Base-by-base conservation (phyloP, 23 red algal genomes). In the Gracilaria caudata region DNA sequence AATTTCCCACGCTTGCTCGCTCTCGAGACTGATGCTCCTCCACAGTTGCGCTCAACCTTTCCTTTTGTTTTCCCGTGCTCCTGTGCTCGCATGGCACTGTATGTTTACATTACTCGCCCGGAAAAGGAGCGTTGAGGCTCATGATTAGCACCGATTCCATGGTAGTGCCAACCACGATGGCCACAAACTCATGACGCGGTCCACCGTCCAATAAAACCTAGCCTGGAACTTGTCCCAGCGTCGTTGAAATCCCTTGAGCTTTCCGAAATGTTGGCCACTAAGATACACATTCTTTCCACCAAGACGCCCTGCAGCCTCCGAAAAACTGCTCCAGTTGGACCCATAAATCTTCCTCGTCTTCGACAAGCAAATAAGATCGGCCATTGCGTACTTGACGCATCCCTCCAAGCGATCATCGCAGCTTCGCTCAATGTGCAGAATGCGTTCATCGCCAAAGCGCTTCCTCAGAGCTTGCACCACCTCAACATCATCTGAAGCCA, bases 231-330 rank as follows among this genome's bases (percentile, higher is more conserved):
- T 34, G 45, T 75, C 38, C 56, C 80, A 51, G 16, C 38, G 58
- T 9, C 56, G 60, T 59, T 29, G 29, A 36, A 75, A 14, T 7
- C 55, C 45, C 28, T 54, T 51, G 7, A 26, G 66, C 19, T 68
- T 53, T 41, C 90, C 90, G 71, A 92, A 92, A 54, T 92, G 56
- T 28, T 72, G 26, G 30, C 88, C 88, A 73, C 88, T 92, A 19
- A 92, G 78, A 19, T 57, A 82, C 30, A 92, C 60, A 5, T 32
- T 47, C 29, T 76, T 68, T 26, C 46, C 30, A 14, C 61, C 58
- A 40, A 92, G 78, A 4, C 92, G 40, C 1, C 63, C 87, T 3
- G 87, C 87, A 57, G 60, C 76, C 77, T 91, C 87, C 26, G 87
- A 70, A 79, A 91, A 91, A 35, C 38, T 56, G 77, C 71, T 79